Evolutionary conservation across 768 basidiomycete species (phyloP), one percentile per base, ranked within the genome.

Genomic region (Trametes cubensis): DNA sequence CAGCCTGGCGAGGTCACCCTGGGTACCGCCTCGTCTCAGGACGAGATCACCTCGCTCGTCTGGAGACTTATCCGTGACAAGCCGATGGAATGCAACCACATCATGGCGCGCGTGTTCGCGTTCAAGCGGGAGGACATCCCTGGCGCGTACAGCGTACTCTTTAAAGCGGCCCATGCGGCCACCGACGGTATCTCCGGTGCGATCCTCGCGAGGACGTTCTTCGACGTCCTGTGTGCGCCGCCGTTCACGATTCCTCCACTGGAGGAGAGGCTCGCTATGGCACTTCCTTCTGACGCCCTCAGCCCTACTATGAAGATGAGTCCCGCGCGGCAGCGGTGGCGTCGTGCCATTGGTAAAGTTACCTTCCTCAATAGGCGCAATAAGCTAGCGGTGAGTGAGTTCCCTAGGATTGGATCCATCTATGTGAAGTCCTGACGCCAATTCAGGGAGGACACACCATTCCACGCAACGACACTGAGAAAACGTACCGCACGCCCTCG

Each of bases 361-460:
- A 76, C 85, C 55, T 66, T 69, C 11, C 58, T 69, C 4, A 69
- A 74, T 45, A 76, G 77, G 28, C 59, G 68, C 39, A 66, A 67
- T 3, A 80, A 73, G 49, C 66, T 73, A 18, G 72, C 69, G 66
- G 85, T 83, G 61, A 49, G 73, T 67, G 2, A 18, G 2, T 39
- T 2, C 10, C 5, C 34, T 2, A 34, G n/a, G 5, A 34, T 7
- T 38, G 3, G 46, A 34, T 26, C 46, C 21, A 51, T 30, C 42
- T 54, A 30, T 25, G n/a, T n/a, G n/a, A 46, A 38, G 46, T 51
- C 38, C 52, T 38, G 26, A 39, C 13, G 42, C 28, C 17, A 13
- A 51, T 25, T 49, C 67, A 86, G 85, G 85, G 85, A 3, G 85
- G 85, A 3, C 85, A 86, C 50, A 81, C 82, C 0, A 73, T 86